Conservation (phyloP, 1,139 yeast genomes). For the Hyphopichia burtonii region DNA sequence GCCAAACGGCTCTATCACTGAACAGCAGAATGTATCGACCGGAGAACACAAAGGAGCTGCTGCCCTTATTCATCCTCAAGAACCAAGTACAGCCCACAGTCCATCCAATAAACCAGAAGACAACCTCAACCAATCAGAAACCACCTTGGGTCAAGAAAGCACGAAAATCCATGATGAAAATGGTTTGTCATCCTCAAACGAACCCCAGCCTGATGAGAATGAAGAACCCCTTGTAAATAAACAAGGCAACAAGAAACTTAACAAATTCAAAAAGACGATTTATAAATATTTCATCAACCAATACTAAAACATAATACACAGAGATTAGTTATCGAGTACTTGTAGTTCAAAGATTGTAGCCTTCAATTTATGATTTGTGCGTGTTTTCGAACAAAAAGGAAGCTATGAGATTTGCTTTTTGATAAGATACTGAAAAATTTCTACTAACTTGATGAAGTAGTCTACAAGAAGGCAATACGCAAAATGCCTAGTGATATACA, state of each 20-base stretch:
- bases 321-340: too few species aligned
- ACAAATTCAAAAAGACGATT: constrained; percentile 32
- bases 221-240: not conserved
- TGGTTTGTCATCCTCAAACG: too few species aligned
- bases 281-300: constrained; percentile 35
- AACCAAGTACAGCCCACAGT: too few species aligned
- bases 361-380: not conserved
- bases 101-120: too few species aligned
- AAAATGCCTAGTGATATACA: not conserved
- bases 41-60: too few species aligned
- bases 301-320: too few species aligned
- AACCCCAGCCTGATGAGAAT: not conserved
- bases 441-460: not conserved
- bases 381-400: not conserved
- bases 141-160: too few species aligned
- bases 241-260: constrained; percentile 13
- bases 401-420: not conserved
- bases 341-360: too few species aligned
- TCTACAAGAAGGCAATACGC: too few species aligned
- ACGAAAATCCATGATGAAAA: not conserved
- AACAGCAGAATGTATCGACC: too few species aligned
- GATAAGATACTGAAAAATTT: not conserved
- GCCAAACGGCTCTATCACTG: too few species aligned
- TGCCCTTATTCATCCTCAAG: too few species aligned
- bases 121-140: not conserved